These are phyloP conservation scores for Diaporthe ilicicola DNA, from an alignment of 2,329 filamentous ascomycete species.

Conservation along the genomic window DNA sequence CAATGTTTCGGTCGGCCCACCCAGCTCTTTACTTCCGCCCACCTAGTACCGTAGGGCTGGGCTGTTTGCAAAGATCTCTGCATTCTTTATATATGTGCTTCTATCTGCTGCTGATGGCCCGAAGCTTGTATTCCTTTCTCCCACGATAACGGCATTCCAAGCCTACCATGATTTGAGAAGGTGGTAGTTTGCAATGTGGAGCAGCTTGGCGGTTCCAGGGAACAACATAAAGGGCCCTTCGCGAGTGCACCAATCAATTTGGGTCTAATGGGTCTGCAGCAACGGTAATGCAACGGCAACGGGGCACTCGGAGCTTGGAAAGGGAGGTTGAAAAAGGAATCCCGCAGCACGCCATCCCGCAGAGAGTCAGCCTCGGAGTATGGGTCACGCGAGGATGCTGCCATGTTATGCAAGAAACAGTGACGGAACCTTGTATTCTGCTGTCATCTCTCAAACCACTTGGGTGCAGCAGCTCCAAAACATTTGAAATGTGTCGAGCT, in stretches of 20 bases:
- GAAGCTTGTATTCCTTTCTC: neutral
- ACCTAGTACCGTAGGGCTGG: too few relatives aligned
- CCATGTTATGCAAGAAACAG: neutral
- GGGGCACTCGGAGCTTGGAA: neutral
- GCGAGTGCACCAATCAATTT: neutral
- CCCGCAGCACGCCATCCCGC: neutral
- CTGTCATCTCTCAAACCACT: neutral
- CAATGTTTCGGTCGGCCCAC: too few relatives aligned
- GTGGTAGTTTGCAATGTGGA: neutral
- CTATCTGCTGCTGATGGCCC: neutral
- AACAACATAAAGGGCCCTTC: neutral
- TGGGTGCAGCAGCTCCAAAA: neutral
- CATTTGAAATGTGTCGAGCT: neutral
- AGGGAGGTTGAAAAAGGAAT: neutral
- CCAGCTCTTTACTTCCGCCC: too few relatives aligned
- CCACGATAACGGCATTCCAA: neutral
- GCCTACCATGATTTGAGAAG: neutral
- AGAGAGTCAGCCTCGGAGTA: neutral
- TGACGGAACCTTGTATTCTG: neutral
- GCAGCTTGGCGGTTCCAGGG: neutral
- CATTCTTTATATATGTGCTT: neutral
- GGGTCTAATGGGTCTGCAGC: neutral
- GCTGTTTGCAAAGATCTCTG: neutral
- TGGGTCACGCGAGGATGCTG: neutral
- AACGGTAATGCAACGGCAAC: neutral